Conservation (phyloP, 2,329 filamentous ascomycete genomes). For the Xenoacremonium recifei region DNA sequence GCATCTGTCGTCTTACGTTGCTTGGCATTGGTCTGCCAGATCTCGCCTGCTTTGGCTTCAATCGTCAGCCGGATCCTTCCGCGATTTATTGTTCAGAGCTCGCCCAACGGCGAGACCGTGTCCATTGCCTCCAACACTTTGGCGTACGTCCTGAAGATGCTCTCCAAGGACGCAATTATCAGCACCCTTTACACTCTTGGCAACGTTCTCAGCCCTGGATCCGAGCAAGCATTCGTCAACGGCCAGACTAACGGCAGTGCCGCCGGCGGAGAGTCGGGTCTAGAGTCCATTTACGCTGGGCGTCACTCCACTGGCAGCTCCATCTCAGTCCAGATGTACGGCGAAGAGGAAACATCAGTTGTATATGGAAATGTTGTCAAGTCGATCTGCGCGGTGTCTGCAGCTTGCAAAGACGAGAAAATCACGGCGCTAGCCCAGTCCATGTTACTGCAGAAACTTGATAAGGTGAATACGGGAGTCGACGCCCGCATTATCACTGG, state of each 20-base stretch:
- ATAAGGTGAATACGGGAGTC: constrained; percentile 75
- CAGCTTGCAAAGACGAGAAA: constrained; percentile 79
- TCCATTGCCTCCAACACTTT: constrained; percentile 80
- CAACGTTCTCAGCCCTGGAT: constrained; percentile 81
- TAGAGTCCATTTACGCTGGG: constrained; percentile 48
- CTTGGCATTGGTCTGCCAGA: constrained; percentile 76
- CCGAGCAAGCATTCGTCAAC: constrained; percentile 53
- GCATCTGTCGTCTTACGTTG: constrained; percentile 77
- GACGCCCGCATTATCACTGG: constrained; percentile 86
- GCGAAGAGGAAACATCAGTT: constrained; percentile 74
- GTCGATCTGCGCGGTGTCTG: constrained; percentile 88
- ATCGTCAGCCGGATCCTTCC: constrained; percentile 77
- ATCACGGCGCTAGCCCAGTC: constrained; percentile 91
- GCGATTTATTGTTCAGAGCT: constrained; percentile 83
- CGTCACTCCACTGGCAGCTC: constrained; percentile 68
- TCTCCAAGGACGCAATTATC: constrained; percentile 91
- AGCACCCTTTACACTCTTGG: constrained; percentile 96
- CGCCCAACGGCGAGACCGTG: constrained; percentile 67
- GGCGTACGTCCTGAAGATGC: constrained; percentile 73
- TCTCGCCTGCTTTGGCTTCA: constrained; percentile 71
- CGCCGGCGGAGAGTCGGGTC: constrained; percentile 35
- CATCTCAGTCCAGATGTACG: constrained; percentile 72
- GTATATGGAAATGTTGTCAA: constrained; percentile 91
- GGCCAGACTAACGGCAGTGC: constrained; percentile 46
- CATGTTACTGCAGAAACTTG: constrained; percentile 94